Evolutionary conservation across 2,329 filamentous ascomycete genomes (phyloP).

Genomic region (Fragosphaeria purpurea): DNA sequence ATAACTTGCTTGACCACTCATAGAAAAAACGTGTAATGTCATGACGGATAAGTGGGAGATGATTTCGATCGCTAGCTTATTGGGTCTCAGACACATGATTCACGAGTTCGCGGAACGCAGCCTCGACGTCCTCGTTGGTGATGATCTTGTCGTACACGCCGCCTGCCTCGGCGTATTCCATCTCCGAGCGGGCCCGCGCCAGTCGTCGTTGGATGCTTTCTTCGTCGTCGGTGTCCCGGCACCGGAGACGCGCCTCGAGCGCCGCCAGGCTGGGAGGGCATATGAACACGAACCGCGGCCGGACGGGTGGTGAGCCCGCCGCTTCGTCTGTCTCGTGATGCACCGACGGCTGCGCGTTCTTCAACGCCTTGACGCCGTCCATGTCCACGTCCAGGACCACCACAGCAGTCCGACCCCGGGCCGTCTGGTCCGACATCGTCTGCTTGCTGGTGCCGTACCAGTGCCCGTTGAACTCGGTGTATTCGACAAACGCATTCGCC

Average conservation of each 20-base stretch:
- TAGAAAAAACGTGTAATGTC: too few relatives aligned
- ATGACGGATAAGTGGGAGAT: constrained; percentile 11
- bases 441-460: constrained; percentile 73
- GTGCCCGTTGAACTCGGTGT: constrained; percentile 76
- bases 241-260: constrained; percentile 63
- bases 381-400: constrained; percentile 74
- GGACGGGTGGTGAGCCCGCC: too few relatives aligned
- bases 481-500: constrained; percentile 66
- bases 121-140: constrained; percentile 30
- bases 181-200: constrained; percentile 59
- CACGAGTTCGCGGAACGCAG: constrained; percentile 41
- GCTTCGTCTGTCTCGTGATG: too few relatives aligned
- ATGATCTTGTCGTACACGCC: constrained; percentile 39
- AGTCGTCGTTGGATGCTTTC: constrained; percentile 59
- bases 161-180: constrained; percentile 58
- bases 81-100: constrained; percentile 30
- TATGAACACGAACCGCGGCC: constrained; percentile 68
- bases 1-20: too few relatives aligned
- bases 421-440: constrained; percentile 52
- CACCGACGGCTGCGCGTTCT: too few relatives aligned
- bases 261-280: constrained; percentile 65
- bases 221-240: constrained; percentile 66
- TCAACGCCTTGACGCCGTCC: constrained; percentile 90
- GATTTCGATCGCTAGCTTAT: too few relatives aligned
- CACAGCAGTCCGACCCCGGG: constrained; percentile 48